Evolutionary conservation across 352 stramenopile genomes (phyloP).

Genomic region (Globisporangium orthogonon): DNA sequence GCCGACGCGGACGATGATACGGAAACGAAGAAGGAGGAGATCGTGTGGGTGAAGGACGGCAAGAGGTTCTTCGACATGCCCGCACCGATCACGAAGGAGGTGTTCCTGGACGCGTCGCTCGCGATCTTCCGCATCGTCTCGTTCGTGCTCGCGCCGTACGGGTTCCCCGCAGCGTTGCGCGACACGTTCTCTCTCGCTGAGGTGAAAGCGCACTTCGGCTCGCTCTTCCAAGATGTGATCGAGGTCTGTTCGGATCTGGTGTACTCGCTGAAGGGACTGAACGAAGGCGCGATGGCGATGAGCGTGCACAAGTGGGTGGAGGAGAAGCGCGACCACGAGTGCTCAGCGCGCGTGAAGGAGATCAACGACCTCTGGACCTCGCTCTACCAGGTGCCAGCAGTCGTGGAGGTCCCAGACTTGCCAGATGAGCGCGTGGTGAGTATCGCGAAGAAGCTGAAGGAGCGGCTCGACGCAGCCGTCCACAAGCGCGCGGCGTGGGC

Average conservation of each 20-base stretch:
- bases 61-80: conserved; percentile 82
- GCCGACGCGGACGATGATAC: conserved; percentile 11
- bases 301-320: conserved; percentile 86
- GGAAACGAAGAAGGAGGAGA: conserved; percentile 22
- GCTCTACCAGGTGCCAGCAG: conserved; percentile 50
- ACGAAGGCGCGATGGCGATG: conserved; percentile 83
- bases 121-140: conserved; percentile 75
- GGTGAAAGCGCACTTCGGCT: conserved; percentile 63
- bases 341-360: conserved; percentile 52
- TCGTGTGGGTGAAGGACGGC: conserved; percentile 47
- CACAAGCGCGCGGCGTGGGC: conserved; percentile 64
- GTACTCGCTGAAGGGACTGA: conserved; percentile 63
- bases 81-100: conserved; percentile 45
- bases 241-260: conserved; percentile 83
- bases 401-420: conserved; percentile 67
- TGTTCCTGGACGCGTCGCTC: conserved; percentile 59
- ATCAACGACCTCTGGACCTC: conserved; percentile 73
- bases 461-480: conserved; percentile 32
- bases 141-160: conserved; percentile 76
- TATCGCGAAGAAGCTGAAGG: conserved; percentile 35
- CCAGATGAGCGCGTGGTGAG: conserved; percentile 37
- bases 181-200: conserved; percentile 60
- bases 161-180: conserved; percentile 50
- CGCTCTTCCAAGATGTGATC: conserved; percentile 80
- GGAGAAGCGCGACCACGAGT: conserved; percentile 59